These are phyloP conservation scores for Taphrina sp. DNA, from an alignment of 1,139 yeast species.

Conservation along the genomic window DNA sequence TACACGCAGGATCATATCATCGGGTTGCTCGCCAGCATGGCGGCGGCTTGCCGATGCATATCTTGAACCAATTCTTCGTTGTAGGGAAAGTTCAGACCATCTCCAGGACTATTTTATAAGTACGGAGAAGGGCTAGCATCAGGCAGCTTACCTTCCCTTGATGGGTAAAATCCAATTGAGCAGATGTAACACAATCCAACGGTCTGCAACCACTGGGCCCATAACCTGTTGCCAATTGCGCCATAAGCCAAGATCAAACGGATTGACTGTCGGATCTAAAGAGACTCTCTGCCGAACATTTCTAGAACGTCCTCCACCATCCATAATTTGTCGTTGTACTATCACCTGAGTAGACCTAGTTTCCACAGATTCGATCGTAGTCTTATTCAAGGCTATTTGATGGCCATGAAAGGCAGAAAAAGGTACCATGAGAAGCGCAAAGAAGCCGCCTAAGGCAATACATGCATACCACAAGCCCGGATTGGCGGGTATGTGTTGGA, in stretches of 20 bases:
- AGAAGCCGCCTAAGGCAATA: slow-evolving; percentile 30
- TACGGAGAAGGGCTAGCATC: neutral
- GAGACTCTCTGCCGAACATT: slow-evolving; percentile 21
- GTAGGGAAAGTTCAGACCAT: slow-evolving; percentile 29
- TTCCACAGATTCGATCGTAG: slow-evolving; percentile 21
- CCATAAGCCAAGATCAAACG: slow-evolving; percentile 43
- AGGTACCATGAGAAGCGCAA: slow-evolving; percentile 39
- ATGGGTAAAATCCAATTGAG: slow-evolving; percentile 50
- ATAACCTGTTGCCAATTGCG: slow-evolving; percentile 43
- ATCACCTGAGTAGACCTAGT: slow-evolving; percentile 10
- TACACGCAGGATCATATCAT: too few species aligned
- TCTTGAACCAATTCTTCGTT: slow-evolving; percentile 1
- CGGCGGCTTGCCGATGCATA: slow-evolving; percentile 6
- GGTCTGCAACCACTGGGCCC: slow-evolving; percentile 42
- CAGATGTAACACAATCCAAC: slow-evolving; percentile 36
- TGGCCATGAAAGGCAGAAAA: slow-evolving; percentile 42
- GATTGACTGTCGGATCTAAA: slow-evolving; percentile 37
- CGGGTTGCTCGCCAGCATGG: too few species aligned
- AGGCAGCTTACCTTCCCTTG: slow-evolving; percentile 44
- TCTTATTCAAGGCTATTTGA: slow-evolving; percentile 16
- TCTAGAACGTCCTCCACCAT: neutral
- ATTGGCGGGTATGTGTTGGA: slow-evolving; percentile 20
- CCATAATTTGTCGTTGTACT: neutral
- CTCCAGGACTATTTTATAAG: slow-evolving; percentile 31
- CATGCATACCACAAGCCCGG: slow-evolving; percentile 26